Evolutionary conservation across 176 grass and related monocot species (phyloP), one percentile per base, ranked within the genome.

Genomic region (Thinopyrum elongatum): DNA sequence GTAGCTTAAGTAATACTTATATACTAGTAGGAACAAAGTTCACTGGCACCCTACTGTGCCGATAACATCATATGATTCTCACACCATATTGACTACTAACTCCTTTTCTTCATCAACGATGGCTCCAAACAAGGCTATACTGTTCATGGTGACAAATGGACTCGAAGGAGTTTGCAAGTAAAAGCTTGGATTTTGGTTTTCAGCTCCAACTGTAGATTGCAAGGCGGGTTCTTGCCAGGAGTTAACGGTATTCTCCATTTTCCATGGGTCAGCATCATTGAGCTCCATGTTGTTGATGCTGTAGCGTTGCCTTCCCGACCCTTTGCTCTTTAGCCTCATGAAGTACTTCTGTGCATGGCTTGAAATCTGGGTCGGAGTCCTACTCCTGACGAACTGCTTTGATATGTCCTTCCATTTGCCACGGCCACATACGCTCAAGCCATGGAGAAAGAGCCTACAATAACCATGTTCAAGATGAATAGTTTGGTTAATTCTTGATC

Each of bases 331-430:
- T 23, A 27, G 28, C 39, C 81, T 34, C 11, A 39, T 67, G 30
- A 74, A 88, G 65, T 51, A 88, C 81, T 84, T 84, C 8, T 80
- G 75, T 3, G 87, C 87, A 6, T 89, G 87, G 65, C 81, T 89
- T 3, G 81, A 84, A 17, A 89, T 38, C 1, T 84, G 81, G 30
- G 65, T 57, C 2, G 81, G 35, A 0, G 73, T 84, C 44, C 22
- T 89, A 4, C 75, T 84, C 8, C 41, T 55, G 23, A 84, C 82
- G 2, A 89, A 84, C 42, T 80, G 2, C 12, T 6, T 89, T 9
- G 87, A 72, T 31, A 89, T 89, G 65, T 41, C 74, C 42, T 84
- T 74, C 87, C 82, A 84, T 1, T 84, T 31, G 0, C 87, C 76
- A 0, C 82, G 76, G 1, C 80, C 80, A 4, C 61, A 88, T 27